phyloP scores from a whole-genome alignment of 139 green algal genomes.

The Asterochloris erici region DNA sequence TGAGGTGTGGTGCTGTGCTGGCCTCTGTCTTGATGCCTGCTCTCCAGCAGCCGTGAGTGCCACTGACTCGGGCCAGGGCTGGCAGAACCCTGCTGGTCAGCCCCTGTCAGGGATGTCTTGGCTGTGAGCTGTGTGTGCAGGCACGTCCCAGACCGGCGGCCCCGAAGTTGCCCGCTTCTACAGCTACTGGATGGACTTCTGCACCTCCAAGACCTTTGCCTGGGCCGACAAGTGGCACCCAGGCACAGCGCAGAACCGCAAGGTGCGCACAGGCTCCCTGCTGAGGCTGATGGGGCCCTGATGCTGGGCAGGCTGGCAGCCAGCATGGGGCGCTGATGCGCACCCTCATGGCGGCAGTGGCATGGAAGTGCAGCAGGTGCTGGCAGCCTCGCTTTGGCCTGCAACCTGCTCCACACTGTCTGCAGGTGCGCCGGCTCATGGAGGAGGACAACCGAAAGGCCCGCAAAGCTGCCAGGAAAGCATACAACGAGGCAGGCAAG shows the following conservation, averaged over 20 bases:
- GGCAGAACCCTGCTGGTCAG: no score
- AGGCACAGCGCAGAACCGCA: constrained; percentile 70
- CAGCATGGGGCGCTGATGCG: no score
- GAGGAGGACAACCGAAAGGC: constrained; percentile 89
- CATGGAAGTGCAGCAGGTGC: no score
- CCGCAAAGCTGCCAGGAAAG: constrained; percentile 39
- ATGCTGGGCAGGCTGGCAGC: not conserved
- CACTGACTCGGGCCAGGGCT: not conserved
- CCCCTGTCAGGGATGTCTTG: no score
- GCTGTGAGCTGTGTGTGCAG: not conserved
- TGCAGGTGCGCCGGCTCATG: constrained; percentile 79
- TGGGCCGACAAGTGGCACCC: constrained; percentile 90
- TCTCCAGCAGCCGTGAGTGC: not conserved
- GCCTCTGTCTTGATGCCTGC: constrained; percentile 27
- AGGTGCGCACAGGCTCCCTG: constrained; percentile 32
- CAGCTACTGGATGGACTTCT: constrained; percentile 74
- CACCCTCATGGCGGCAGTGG: no score
- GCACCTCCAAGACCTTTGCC: constrained; percentile 74
- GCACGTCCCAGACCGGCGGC: not conserved
- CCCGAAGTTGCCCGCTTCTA: constrained; percentile 70
- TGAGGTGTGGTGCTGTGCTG: no score
- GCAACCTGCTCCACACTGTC: no score
- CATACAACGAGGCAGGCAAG: constrained; percentile 69
- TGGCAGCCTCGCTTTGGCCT: no score
- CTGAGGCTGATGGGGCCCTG: not conserved